Evolutionary conservation across 2,329 filamentous ascomycete species (phyloP).

Genomic region (Arthroderma sp.): DNA sequence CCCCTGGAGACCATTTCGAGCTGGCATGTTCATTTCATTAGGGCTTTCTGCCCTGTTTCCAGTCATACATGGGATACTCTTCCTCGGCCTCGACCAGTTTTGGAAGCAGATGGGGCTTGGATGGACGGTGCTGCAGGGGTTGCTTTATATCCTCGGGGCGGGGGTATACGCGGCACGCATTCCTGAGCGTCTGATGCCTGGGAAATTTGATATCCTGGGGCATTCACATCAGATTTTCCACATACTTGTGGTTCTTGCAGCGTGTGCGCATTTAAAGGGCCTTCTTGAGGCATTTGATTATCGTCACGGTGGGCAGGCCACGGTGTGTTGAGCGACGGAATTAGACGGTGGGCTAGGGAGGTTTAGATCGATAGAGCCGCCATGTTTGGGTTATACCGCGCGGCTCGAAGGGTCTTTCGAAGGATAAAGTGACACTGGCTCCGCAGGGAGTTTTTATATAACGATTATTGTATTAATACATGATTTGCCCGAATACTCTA

Average conservation of each 20-base stretch:
- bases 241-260: conserved; percentile 71
- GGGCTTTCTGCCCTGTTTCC: conserved; percentile 75
- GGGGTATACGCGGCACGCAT: conserved; percentile 71
- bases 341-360: no score
- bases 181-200: conserved; percentile 68
- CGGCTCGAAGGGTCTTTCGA: no score
- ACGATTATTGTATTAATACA: no score
- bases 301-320: conserved; percentile 52
- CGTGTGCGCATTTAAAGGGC: conserved; percentile 65
- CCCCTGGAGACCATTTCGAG: conserved; percentile 68
- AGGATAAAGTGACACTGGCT: no score
- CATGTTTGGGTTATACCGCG: no score
- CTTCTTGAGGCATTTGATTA: conserved; percentile 77
- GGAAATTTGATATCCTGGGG: conserved; percentile 77
- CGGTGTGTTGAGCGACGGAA: conserved; percentile 28
- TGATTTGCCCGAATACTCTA: no score
- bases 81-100: conserved; percentile 55
- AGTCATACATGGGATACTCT: conserved; percentile 57
- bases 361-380: no score
- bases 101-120: conserved; percentile 62
- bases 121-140: conserved; percentile 69
- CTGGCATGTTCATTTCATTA: conserved; percentile 78
- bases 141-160: conserved; percentile 74
- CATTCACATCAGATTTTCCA: conserved; percentile 96
- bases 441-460: no score